Conservation (phyloP, 176 grass and related monocot species). For the Oryza coarctata region DNA sequence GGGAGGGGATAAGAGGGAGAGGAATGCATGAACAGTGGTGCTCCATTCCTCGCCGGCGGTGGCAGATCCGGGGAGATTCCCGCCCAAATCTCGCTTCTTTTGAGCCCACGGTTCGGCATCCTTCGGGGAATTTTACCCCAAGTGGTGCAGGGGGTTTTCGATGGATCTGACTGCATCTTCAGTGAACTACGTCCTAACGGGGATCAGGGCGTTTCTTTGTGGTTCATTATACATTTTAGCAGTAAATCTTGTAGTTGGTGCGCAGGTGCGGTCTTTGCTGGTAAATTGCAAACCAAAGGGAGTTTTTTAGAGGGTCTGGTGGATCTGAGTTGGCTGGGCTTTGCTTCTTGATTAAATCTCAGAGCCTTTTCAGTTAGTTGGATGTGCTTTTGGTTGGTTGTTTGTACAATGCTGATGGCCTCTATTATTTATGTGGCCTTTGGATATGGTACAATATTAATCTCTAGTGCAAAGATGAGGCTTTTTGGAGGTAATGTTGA, state of each 20-base stretch:
- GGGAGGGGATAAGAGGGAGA: neutral
- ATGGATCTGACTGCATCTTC: constrained; percentile 23
- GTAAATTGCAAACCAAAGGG: neutral
- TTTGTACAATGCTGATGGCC: constrained; percentile 26
- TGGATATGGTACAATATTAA: neutral
- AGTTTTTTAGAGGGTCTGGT: constrained; percentile 13
- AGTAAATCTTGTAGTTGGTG: neutral
- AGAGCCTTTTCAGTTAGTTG: constrained; percentile 29
- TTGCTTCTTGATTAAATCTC: constrained; percentile 30
- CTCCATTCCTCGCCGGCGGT: neutral
- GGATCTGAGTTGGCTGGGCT: constrained; percentile 25
- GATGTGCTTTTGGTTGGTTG: constrained; percentile 41
- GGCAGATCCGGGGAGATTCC: constrained; percentile 13
- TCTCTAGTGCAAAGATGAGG: constrained; percentile 11
- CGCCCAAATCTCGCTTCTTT: constrained; percentile 21
- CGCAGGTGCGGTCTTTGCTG: neutral
- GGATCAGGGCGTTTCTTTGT: neutral
- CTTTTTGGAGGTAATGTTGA: constrained; percentile 5
- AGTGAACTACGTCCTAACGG: neutral
- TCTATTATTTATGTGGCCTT: constrained; percentile 18
- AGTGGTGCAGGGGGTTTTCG: neutral
- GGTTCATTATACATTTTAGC: neutral
- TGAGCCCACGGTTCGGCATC: neutral
- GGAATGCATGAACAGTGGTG: neutral
- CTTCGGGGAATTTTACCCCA: neutral